Percentiles rank a stretch among this genome's conserved stretches.
These are phyloP conservation scores for Aurinia saxatilis DNA, from an alignment of 345 rosid genomes.

Conservation along the genomic window DNA sequence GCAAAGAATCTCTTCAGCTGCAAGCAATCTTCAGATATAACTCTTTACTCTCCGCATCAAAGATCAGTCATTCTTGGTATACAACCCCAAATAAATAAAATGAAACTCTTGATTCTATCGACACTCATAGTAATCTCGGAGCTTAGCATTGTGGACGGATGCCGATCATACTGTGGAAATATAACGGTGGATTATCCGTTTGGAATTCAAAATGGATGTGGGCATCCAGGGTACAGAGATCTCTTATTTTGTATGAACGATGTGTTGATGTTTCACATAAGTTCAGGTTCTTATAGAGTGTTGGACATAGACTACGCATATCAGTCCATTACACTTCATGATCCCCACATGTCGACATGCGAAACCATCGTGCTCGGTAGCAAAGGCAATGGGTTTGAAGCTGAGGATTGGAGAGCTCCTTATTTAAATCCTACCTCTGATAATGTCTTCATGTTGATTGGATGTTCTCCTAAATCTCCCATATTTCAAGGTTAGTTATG, in stretches of 20 bases:
- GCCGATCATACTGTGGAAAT: constrained; percentile 83
- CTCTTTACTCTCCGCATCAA: constrained; percentile 4
- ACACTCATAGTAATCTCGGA: constrained; percentile 15
- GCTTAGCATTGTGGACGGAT: constrained; percentile 15
- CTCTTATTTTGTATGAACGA: constrained; percentile 79
- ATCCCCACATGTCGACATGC: constrained; percentile 80
- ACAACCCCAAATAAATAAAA: not conserved
- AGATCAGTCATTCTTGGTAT: constrained; percentile 2
- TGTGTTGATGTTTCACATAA: constrained; percentile 77
- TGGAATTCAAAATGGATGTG: constrained; percentile 64
- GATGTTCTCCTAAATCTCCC: constrained; percentile 74
- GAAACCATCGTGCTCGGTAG: constrained; percentile 58
- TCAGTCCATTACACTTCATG: constrained; percentile 63
- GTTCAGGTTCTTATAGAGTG: constrained; percentile 81
- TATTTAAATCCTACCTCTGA: constrained; percentile 65
- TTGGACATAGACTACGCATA: constrained; percentile 78
- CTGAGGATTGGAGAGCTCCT: constrained; percentile 69
- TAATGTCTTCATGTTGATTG: constrained; percentile 80
- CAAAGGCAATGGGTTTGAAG: constrained; percentile 74
- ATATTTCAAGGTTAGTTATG: constrained; percentile 48
- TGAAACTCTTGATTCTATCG: constrained; percentile 16
- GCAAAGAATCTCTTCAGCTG: constrained; percentile 28
- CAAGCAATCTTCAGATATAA: constrained; percentile 17
- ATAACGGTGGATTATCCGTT: constrained; percentile 79
- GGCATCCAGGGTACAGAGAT: constrained; percentile 83